Evolutionary conservation across 1,139 yeast genomes (phyloP).

Genomic region (Arxiozyma heterogenica): DNA sequence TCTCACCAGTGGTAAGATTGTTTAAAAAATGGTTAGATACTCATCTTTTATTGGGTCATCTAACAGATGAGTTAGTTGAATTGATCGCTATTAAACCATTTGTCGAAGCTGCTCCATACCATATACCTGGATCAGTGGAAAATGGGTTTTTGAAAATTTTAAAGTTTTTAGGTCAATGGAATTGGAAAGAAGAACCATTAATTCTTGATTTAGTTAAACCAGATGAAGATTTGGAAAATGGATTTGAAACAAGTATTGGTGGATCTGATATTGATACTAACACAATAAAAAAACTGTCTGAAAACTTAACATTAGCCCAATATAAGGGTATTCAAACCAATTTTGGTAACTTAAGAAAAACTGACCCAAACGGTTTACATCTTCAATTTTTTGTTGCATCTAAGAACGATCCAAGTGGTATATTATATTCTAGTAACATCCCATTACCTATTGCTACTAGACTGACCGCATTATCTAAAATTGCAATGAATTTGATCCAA

Average conservation of each 20-base stretch:
- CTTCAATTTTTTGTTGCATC: conserved; percentile 79
- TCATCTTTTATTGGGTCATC: conserved; percentile 54
- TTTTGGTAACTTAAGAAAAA: conserved; percentile 56
- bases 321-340: conserved; percentile 55
- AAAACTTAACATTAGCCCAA: conserved; percentile 52
- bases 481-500: conserved; percentile 50
- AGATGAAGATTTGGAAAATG: conserved; percentile 32
- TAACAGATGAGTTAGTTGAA: conserved; percentile 73
- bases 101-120: conserved; percentile 77
- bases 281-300: conserved; percentile 40
- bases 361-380: conserved; percentile 73
- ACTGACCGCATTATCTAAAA: conserved; percentile 77
- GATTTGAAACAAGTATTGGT: conserved; percentile 32
- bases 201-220: conserved; percentile 61
- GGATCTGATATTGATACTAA: conserved; percentile 24
- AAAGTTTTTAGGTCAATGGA: conserved; percentile 72
- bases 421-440: conserved; percentile 65
- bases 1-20: conserved; percentile 71
- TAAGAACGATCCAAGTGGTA: conserved; percentile 74
- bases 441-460: conserved; percentile 78
- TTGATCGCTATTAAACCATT: conserved; percentile 75
- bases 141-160: conserved; percentile 74
- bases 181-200: conserved; percentile 85
- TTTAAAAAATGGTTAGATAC: conserved; percentile 86
- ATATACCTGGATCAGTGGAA: conserved; percentile 67